Percentiles rank a stretch among this genome's conserved stretches.
Evolutionary conservation across 1,139 yeast genomes (phyloP).

Genomic region (Nakaseomyces delphensis): DNA sequence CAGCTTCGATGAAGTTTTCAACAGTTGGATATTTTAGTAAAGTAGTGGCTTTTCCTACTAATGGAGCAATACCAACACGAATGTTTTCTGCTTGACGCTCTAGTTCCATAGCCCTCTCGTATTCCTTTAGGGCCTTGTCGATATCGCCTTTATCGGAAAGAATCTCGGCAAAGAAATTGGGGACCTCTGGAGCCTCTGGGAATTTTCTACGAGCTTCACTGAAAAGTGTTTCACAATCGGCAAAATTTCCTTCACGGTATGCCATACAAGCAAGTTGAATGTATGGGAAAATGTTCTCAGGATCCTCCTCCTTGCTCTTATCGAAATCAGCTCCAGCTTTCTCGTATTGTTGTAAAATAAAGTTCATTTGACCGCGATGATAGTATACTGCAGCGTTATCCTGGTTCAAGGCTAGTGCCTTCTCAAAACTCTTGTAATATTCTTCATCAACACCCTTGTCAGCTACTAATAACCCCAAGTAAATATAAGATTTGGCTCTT

Average conservation of each 20-base stretch:
- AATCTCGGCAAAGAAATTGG: conserved; percentile 92
- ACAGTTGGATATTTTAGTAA: conserved; percentile 51
- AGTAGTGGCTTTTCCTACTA: conserved; percentile 80
- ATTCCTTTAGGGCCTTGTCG: conserved; percentile 69
- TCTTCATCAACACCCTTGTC: conserved; percentile 66
- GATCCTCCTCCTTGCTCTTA: conserved; percentile 67
- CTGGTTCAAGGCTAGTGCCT: conserved; percentile 64
- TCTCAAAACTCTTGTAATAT: conserved; percentile 47
- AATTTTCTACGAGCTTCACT: conserved; percentile 64
- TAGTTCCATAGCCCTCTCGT: conserved; percentile 76
- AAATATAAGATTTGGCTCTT: conserved; percentile 74
- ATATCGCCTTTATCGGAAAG: conserved; percentile 73
- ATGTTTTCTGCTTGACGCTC: conserved; percentile 43
- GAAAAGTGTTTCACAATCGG: conserved; percentile 59
- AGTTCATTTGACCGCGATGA: conserved; percentile 89
- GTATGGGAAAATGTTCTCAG: conserved; percentile 71
- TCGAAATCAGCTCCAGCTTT: conserved; percentile 70
- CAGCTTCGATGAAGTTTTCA: conserved; percentile 51
- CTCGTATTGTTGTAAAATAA: conserved; percentile 65
- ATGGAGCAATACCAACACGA: conserved; percentile 81
- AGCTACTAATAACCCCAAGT: conserved; percentile 76
- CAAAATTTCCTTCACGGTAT: conserved; percentile 66
- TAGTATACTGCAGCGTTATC: conserved; percentile 76
- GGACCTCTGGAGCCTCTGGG: conserved; percentile 86
- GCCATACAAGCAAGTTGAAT: conserved; percentile 90